These are phyloP conservation scores for Nicotiana rustica DNA, from an alignment of 305 asterid genomes.

Conservation along the genomic window DNA sequence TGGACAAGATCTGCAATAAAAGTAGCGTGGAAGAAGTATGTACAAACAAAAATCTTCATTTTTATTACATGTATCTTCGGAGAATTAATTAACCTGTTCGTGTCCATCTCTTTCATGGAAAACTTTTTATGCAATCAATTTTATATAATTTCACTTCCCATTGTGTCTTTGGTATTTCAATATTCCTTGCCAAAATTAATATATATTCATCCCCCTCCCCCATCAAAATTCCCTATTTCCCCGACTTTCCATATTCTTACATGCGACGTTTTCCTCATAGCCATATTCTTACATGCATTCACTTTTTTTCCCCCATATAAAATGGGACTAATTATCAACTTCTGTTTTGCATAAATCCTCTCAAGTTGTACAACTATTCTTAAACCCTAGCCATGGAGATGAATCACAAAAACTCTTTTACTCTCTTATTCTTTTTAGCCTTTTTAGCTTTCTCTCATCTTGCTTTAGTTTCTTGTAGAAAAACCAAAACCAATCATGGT, in stretches of 20 bases:
- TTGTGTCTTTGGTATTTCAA: background rate
- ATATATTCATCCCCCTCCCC: background rate
- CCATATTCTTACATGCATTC: background rate
- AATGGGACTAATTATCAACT: background rate
- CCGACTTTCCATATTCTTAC: constrained; percentile 28
- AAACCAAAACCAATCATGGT: constrained; percentile 26
- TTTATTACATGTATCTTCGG: background rate
- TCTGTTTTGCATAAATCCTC: background rate
- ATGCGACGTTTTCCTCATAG: background rate
- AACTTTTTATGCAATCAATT: background rate
- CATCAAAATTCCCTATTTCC: background rate
- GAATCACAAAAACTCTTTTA: background rate
- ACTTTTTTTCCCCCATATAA: background rate
- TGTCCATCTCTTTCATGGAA: background rate
- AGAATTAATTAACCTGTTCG: background rate
- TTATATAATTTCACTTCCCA: background rate
- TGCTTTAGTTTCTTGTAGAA: constrained; percentile 26
- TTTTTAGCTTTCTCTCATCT: constrained; percentile 24
- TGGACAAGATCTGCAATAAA: background rate
- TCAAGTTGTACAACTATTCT: background rate
- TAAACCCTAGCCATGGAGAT: background rate
- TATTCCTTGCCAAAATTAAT: background rate
- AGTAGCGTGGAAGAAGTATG: background rate
- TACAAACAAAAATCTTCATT: no score
- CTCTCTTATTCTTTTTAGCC: constrained; percentile 28